A percentile compares a stretch with the other conserved stretches of the same genome.
Conservation (phyloP, 352 stramenopile species). For the Phytopythium aichiense region DNA sequence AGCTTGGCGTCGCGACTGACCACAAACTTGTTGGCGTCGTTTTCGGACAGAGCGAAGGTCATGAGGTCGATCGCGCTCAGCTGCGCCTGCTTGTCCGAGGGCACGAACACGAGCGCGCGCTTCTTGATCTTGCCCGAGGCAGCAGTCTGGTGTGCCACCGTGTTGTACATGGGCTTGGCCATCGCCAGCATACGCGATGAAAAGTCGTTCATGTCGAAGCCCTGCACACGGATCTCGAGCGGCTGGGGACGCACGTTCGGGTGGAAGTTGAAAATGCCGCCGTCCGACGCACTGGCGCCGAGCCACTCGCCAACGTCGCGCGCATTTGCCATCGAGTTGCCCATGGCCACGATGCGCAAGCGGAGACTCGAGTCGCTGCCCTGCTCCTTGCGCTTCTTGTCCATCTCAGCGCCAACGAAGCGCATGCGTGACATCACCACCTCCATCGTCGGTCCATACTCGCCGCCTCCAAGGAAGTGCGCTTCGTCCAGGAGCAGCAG, state of each 20-base stretch:
- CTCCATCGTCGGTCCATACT: constrained; percentile 93
- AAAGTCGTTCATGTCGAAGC: constrained; percentile 98
- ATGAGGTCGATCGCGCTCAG: constrained; percentile 99
- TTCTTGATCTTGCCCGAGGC: constrained; percentile 45
- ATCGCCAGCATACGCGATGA: constrained; percentile 96
- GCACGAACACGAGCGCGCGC: constrained; percentile 95
- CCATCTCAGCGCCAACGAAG: constrained; percentile 92
- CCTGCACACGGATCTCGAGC: constrained; percentile 97
- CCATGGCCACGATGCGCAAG: constrained; percentile 94
- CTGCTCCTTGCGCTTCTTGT: constrained; percentile 62
- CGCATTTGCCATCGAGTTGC: constrained; percentile 97
- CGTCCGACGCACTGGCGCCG: constrained; percentile 85
- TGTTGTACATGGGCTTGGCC: constrained; percentile 98
- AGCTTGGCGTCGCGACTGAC: constrained; percentile 8
- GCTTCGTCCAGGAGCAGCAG: constrained; percentile 97
- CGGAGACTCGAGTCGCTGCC: constrained; percentile 10
- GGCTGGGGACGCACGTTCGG: constrained; percentile 94
- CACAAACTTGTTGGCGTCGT: constrained; percentile 70
- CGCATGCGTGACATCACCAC: constrained; percentile 97
- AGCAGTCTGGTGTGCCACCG: constrained; percentile 80
- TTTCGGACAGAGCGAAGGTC: constrained; percentile 92
- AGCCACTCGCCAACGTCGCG: constrained; percentile 98
- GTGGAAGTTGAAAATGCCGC: constrained; percentile 59
- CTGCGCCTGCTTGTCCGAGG: constrained; percentile 97
- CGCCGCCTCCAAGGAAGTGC: constrained; percentile 93